Evolutionary conservation across 2,329 filamentous ascomycete species (phyloP).

Genomic region (Geoglossum cookeanum): DNA sequence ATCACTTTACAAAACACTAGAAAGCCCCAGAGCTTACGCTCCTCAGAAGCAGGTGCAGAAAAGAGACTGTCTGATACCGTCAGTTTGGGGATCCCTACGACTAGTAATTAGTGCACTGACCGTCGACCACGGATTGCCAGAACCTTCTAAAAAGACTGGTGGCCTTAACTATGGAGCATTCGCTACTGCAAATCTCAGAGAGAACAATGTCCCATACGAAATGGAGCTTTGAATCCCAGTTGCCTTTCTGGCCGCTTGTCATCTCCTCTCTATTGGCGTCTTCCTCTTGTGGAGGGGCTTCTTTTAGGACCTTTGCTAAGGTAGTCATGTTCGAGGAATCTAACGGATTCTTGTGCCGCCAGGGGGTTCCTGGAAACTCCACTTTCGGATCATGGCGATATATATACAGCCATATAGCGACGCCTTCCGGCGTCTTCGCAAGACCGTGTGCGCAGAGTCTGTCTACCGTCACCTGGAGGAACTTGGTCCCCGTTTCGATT

Average conservation of each 20-base stretch:
- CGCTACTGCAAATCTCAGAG: slow-evolving; percentile 19
- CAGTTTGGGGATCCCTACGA: background rate
- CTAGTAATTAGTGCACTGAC: slow-evolving; percentile 30
- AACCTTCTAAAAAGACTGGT: slow-evolving; percentile 45
- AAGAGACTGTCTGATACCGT: slow-evolving; percentile 53
- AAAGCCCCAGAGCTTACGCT: slow-evolving; percentile 84
- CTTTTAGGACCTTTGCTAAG: slow-evolving; percentile 62
- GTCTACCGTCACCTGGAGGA: slow-evolving; percentile 42
- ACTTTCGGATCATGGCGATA: slow-evolving; percentile 43
- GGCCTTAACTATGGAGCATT: slow-evolving; percentile 20
- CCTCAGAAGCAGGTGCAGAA: slow-evolving; percentile 59
- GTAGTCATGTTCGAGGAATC: slow-evolving; percentile 45
- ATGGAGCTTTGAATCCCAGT: slow-evolving; percentile 62
- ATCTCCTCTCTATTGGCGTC: slow-evolving; percentile 13
- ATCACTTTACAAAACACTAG: slow-evolving; percentile 67
- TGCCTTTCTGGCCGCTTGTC: slow-evolving; percentile 36
- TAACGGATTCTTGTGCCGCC: slow-evolving; percentile 56
- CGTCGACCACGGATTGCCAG: slow-evolving; percentile 74
- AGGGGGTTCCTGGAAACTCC: slow-evolving; percentile 48
- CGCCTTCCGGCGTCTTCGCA: slow-evolving; percentile 66
- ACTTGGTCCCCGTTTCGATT: slow-evolving; percentile 22
- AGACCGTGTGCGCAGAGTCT: slow-evolving; percentile 45
- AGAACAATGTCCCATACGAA: slow-evolving; percentile 78
- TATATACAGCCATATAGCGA: slow-evolving; percentile 69
- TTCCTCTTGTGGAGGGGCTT: slow-evolving; percentile 26